Evolutionary conservation across 73 alveolate genomes (phyloP).

Genomic region (Paramecium tetraurelia): DNA sequence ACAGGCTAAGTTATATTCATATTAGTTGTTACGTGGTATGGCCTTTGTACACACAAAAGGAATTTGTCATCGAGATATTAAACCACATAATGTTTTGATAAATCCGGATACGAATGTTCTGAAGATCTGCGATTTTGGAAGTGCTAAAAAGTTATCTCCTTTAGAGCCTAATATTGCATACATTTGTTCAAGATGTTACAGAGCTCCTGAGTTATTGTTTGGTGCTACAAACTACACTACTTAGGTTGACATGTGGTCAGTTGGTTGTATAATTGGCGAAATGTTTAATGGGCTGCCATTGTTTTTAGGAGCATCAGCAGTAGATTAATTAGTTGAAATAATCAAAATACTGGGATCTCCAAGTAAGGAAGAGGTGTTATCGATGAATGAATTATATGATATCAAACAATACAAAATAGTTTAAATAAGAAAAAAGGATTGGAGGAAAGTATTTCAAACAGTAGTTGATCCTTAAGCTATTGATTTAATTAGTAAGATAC

Average conservation of each 20-base stretch:
- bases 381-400: constrained; percentile 54
- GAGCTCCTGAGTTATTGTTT: constrained; percentile 88
- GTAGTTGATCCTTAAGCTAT: constrained; percentile 45
- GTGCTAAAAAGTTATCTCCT: constrained; percentile 80
- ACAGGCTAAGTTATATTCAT: constrained; percentile 86
- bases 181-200: constrained; percentile 83
- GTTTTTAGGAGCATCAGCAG: constrained; percentile 79
- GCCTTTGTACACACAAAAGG: constrained; percentile 84
- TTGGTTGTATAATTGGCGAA: constrained; percentile 95
- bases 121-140: constrained; percentile 86
- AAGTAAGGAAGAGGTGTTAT: constrained; percentile 56
- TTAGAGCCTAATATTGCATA: constrained; percentile 84
- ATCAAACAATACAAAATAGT: neutral
- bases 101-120: constrained; percentile 76
- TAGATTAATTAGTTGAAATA: constrained; percentile 83
- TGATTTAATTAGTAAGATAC: constrained; percentile 58
- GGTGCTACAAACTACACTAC: constrained; percentile 70
- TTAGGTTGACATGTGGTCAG: constrained; percentile 83
- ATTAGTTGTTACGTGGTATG: constrained; percentile 82
- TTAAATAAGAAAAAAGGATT: neutral
- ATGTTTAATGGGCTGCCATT: constrained; percentile 80
- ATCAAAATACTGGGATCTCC: constrained; percentile 71
- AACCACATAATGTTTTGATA: constrained; percentile 82
- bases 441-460: constrained; percentile 15
- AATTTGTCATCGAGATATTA: constrained; percentile 85